Percentiles rank a stretch among this genome's conserved stretches.
Evolutionary conservation across 2,329 filamentous ascomycete species (phyloP).

Genomic region (Acrocalymma vagum): DNA sequence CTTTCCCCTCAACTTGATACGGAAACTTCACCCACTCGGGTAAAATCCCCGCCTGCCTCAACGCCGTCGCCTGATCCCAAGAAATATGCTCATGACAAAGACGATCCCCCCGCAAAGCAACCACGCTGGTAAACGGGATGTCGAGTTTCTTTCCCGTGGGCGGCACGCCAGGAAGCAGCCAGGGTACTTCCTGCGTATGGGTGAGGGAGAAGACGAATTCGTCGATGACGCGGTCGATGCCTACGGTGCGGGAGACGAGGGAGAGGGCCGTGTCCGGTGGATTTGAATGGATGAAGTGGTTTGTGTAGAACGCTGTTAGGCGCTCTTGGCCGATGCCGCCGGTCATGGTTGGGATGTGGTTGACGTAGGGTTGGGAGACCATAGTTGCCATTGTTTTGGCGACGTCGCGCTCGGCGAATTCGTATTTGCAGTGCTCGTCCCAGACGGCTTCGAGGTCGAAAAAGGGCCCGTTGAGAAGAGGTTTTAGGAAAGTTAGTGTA

Average conservation of each 20-base stretch:
- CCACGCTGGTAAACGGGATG: conserved; percentile 71
- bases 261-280: conserved; percentile 72
- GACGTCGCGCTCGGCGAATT: conserved; percentile 74
- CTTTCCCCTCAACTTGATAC: conserved; percentile 34
- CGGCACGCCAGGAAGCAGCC: conserved; percentile 46
- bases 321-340: conserved; percentile 73
- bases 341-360: conserved; percentile 74
- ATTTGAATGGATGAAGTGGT: conserved; percentile 80
- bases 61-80: conserved; percentile 72
- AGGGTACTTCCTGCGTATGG: conserved; percentile 41
- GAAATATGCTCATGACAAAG: conserved; percentile 76
- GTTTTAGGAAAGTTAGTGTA: conserved; percentile 71
- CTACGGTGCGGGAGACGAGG: conserved; percentile 75
- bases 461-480: conserved; percentile 67
- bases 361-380: conserved; percentile 81
- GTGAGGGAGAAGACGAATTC: conserved; percentile 47
- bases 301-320: conserved; percentile 72
- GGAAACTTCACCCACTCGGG: conserved; percentile 72
- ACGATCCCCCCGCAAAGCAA: conserved; percentile 73
- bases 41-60: conserved; percentile 69
- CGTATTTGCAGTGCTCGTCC: conserved; percentile 78
- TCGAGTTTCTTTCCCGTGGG: conserved; percentile 50
- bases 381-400: conserved; percentile 82
- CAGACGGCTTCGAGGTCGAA: conserved; percentile 81
- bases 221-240: conserved; percentile 69